Conservation (phyloP, 1,139 yeast species). For the Kluyveromyces marxianus region DNA sequence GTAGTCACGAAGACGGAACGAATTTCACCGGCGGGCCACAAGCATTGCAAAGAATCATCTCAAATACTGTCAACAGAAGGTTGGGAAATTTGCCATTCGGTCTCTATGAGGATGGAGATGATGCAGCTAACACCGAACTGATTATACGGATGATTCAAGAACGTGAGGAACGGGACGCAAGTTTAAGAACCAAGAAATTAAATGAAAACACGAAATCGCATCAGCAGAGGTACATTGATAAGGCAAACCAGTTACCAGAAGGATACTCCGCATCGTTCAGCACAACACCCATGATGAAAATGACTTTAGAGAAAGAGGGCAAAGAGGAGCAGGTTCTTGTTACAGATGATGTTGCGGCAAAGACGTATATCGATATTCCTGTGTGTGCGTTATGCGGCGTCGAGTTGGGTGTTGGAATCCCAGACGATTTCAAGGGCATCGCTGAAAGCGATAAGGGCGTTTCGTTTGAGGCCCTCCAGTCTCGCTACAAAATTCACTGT, state of each 20-base stretch:
- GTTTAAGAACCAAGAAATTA: constrained; percentile 27
- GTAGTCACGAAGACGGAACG: not conserved
- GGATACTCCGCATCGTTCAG: constrained; percentile 28
- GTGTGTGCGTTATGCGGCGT: constrained; percentile 69
- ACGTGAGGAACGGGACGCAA: constrained; percentile 33
- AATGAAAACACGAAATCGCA: constrained; percentile 26
- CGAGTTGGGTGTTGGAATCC: constrained; percentile 63
- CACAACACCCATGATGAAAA: constrained; percentile 20
- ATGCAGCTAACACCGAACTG: constrained; percentile 29
- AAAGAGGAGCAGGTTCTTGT: constrained; percentile 27
- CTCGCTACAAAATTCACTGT: constrained; percentile 38
- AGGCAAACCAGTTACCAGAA: constrained; percentile 18
- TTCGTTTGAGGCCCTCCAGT: constrained; percentile 28
- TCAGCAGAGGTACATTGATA: constrained; percentile 17
- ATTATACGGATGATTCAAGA: constrained; percentile 31
- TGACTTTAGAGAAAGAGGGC: constrained; percentile 29
- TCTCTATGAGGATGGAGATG: constrained; percentile 21
- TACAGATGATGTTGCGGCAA: constrained; percentile 20
- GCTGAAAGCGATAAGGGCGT: constrained; percentile 15
- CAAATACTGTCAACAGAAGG: constrained; percentile 2
- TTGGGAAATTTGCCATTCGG: constrained; percentile 5
- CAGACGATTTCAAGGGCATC: constrained; percentile 39
- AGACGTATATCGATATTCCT: constrained; percentile 35
- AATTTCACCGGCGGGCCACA: not conserved
- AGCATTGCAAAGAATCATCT: constrained; percentile 2